Evolutionary conservation across 345 rosid genomes (phyloP).

Genomic region (Moringa oleifera): DNA sequence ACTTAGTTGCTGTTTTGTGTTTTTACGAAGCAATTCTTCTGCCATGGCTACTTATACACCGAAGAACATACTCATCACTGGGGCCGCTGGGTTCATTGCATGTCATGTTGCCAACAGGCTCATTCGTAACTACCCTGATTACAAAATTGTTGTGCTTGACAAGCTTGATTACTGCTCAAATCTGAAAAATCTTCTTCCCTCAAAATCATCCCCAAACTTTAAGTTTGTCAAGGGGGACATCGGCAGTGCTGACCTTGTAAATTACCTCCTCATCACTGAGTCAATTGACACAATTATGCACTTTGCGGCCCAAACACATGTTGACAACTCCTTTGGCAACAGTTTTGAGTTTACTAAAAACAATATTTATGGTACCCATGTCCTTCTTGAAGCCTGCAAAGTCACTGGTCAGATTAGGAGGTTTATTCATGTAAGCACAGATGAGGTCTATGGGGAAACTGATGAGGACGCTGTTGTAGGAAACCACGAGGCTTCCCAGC

Average conservation of each 20-base stretch:
- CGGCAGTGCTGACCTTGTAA: conserved; percentile 85
- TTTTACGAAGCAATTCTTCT: conserved; percentile 11
- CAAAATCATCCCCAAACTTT: conserved; percentile 58
- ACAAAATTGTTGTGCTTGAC: conserved; percentile 86
- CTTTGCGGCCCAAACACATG: conserved; percentile 90
- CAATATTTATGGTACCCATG: conserved; percentile 86
- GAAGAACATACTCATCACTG: conserved; percentile 82
- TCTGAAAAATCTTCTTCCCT: conserved; percentile 69
- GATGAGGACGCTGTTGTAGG: conserved; percentile 93
- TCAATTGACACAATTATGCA: conserved; percentile 89
- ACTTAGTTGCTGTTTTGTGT: background rate
- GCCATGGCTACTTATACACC: conserved; percentile 51
- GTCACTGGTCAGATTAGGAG: conserved; percentile 87
- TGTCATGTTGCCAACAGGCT: conserved; percentile 80
- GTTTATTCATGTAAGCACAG: conserved; percentile 91
- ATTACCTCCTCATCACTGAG: conserved; percentile 81
- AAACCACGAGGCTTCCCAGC: conserved; percentile 90
- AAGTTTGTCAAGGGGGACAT: conserved; percentile 86
- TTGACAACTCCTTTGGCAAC: conserved; percentile 86
- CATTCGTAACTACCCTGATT: conserved; percentile 62
- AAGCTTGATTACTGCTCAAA: conserved; percentile 91
- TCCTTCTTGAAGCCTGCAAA: conserved; percentile 84
- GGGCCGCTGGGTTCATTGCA: conserved; percentile 88
- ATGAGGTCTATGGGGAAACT: conserved; percentile 90
- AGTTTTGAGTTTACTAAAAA: conserved; percentile 92